phyloP scores from a whole-genome alignment of 805 yeast genomes.

The Yamadazyma nakazawae region DNA sequence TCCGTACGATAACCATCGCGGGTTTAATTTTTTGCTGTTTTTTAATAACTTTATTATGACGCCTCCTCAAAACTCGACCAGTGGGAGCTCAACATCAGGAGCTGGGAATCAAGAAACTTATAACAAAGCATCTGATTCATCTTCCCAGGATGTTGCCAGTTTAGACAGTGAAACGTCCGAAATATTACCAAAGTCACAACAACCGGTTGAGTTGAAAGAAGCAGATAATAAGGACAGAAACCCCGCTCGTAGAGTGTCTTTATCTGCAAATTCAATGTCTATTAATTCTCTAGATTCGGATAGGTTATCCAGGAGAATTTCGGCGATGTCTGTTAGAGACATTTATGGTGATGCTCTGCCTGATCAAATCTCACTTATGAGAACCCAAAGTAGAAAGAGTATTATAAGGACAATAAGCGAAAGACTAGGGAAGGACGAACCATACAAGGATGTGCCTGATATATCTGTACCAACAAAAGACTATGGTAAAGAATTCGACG shows the following conservation, averaged over 20 bases:
- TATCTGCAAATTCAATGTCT: conserved; percentile 5
- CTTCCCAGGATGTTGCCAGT: conserved; percentile 4
- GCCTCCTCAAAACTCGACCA: neutral
- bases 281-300: conserved; percentile 8
- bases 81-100: neutral
- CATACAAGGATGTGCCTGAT: conserved; percentile 17
- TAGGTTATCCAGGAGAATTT: neutral
- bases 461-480: conserved; percentile 23
- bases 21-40: too few species aligned
- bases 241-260: conserved; percentile 2
- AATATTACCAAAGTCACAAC: neutral
- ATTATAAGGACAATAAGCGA: conserved; percentile 36
- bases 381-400: conserved; percentile 45
- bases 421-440: conserved; percentile 19
- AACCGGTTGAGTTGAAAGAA: neutral
- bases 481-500: conserved; percentile 30
- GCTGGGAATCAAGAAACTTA: neutral
- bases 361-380: conserved; percentile 34
- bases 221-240: neutral
- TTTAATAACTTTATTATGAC: neutral
- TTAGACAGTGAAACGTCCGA: conserved; percentile 2
- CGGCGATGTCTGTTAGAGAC: conserved; percentile 26
- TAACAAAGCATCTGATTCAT: neutral
- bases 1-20: too few species aligned
- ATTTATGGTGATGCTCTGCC: conserved; percentile 41